These are phyloP conservation scores for Leucosporidium yakuticum DNA, from an alignment of 768 basidiomycete species.

Conservation along the genomic window DNA sequence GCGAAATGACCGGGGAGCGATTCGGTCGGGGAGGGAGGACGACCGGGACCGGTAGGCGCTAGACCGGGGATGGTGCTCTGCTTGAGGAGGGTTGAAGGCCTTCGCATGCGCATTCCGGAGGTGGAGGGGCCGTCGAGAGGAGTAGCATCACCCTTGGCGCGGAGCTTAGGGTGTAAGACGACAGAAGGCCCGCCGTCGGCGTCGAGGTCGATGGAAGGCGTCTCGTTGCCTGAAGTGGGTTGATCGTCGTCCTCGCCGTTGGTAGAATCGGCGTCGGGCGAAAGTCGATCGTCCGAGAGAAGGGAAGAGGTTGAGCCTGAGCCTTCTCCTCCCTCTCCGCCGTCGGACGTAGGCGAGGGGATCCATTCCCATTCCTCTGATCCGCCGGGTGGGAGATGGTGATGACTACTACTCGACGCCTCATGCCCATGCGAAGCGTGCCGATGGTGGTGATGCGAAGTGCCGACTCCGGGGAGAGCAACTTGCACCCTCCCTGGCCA, in stretches of 20 bases:
- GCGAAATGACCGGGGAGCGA: no score
- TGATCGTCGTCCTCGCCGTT: neutral
- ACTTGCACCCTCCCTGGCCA: conserved; percentile 33
- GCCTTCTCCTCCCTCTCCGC: neutral
- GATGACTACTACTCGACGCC: neutral
- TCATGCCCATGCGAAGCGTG: no score
- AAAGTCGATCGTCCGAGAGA: neutral
- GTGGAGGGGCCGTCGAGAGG: no score
- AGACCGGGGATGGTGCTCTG: no score
- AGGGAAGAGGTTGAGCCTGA: no score
- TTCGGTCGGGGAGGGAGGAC: no score
- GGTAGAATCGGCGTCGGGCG: neutral
- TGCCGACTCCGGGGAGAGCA: conserved; percentile 11
- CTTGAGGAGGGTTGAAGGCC: no score
- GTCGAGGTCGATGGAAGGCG: neutral
- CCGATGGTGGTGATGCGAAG: neutral
- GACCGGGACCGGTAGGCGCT: no score
- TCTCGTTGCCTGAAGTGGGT: neutral
- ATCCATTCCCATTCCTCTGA: conserved; percentile 1
- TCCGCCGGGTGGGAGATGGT: neutral
- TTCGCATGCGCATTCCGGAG: no score
- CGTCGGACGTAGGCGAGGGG: neutral
- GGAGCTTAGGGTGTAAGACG: neutral
- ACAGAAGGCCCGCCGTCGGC: conserved; percentile 4
- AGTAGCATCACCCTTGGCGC: neutral